phyloP scores from a whole-genome alignment of 2,329 filamentous ascomycete genomes.

The Hymenoscyphus salicellus region DNA sequence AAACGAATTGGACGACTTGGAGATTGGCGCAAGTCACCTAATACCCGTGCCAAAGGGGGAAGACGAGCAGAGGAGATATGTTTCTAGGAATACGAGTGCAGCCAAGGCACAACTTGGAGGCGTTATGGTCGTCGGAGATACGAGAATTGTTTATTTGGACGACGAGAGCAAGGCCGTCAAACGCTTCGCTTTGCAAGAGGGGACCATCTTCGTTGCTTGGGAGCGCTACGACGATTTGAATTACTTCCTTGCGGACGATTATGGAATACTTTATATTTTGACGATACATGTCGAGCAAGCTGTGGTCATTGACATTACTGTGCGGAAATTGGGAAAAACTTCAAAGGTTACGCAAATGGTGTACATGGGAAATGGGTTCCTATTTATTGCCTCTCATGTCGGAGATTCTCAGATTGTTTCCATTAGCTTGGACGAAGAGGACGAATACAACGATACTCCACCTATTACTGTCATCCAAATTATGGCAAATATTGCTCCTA shows the following conservation, averaged over 20 bases:
- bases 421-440: conserved; percentile 49
- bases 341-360: conserved; percentile 76
- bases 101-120: conserved; percentile 63
- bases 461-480: conserved; percentile 67
- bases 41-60: conserved; percentile 60
- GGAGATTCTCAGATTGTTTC: conserved; percentile 84
- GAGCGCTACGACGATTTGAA: conserved; percentile 75
- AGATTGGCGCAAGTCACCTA: conserved; percentile 56
- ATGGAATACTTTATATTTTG: conserved; percentile 79
- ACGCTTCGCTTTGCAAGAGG: conserved; percentile 63
- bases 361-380: conserved; percentile 67
- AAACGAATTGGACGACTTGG: conserved; percentile 51
- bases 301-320: conserved; percentile 68
- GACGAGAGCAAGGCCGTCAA: conserved; percentile 68
- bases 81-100: conserved; percentile 49
- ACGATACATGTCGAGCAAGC: conserved; percentile 67
- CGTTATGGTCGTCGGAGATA: conserved; percentile 73
- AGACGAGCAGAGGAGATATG: conserved; percentile 58
- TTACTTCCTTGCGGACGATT: conserved; percentile 90
- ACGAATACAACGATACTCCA: conserved; percentile 16
- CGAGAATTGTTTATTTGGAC: conserved; percentile 80
- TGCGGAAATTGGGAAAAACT: conserved; percentile 63
- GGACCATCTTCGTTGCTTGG: conserved; percentile 91
- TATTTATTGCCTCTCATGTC: conserved; percentile 90
- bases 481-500: conserved; percentile 80